Evolutionary conservation across 768 basidiomycete genomes (phyloP), one percentile per base, ranked within the genome.

Genomic region (Lentinula sp.): DNA sequence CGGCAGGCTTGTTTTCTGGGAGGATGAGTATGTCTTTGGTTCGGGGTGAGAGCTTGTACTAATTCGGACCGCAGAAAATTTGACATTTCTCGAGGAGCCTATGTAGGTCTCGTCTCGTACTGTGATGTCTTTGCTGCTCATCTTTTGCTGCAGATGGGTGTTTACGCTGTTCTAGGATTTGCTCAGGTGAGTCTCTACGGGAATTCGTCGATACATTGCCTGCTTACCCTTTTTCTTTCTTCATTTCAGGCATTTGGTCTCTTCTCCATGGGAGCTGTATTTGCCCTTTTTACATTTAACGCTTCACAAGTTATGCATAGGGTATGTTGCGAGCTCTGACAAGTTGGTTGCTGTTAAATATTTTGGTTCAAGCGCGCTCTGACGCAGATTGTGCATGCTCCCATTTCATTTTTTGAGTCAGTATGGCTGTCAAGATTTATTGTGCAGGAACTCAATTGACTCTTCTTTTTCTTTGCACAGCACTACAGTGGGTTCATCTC

Each of bases 101-200:
- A 28, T 28, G 28, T 28, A 28, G 28, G 28, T 28, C 28, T 28
- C 3, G 28, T 28, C 28, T 28, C 28, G 4, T 28, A 28, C 28
- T 28, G 28, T 3, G 28, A 28, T 28, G 28, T 28, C 28, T 2
- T 28, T 28, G 28, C 28, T 28, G 28, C 28, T 28, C n/a, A 80
- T 90, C 16, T 62, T 66, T 15, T 80, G 82, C 2, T 87, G 36
- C 91, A 93, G 69, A 91, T 93, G 83, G 87, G 73, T 62, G 70
- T 82, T 1, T 84, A 84, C 60, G 78, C 76, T 28, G 28, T 28
- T 3, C 28, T 28, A 3, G 28, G 28, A 3, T 28, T 28, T 28
- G 28, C 28, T 28, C 28, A 28, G 28, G 28, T 28, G 28, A 28
- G 28, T 28, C 28, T 28, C 28, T 28, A 28, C 2, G 28, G 28